These are phyloP conservation scores for Podaxis sp. DNA, from an alignment of 768 basidiomycete species.

Conservation along the genomic window DNA sequence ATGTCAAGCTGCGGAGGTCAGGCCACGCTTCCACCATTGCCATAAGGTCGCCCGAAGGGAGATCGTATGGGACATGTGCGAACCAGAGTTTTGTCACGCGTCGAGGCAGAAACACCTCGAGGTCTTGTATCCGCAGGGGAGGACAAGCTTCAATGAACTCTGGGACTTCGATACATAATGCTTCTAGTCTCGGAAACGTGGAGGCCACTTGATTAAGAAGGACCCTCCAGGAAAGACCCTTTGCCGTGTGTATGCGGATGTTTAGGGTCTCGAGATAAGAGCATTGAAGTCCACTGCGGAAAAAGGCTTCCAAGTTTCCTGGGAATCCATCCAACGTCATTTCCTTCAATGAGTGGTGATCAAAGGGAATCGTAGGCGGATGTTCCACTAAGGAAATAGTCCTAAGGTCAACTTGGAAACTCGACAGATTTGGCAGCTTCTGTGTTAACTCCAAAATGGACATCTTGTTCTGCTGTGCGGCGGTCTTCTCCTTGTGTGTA, in stretches of 20 bases:
- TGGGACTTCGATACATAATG: not conserved
- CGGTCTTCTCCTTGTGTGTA: not conserved
- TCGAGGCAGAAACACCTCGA: not conserved
- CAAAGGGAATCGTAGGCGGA: not conserved
- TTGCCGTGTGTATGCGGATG: not conserved
- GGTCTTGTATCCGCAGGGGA: not conserved
- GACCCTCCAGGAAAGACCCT: not conserved
- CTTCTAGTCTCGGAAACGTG: not conserved
- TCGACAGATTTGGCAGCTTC: not conserved
- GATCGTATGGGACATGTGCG: not conserved
- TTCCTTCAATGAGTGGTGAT: not conserved
- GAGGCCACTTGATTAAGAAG: not conserved
- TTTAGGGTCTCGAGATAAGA: not conserved
- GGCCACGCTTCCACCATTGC: not conserved
- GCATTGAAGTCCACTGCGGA: not conserved
- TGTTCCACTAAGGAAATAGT: not conserved
- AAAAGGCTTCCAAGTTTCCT: not conserved
- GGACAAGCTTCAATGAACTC: not conserved
- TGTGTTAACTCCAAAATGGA: not conserved
- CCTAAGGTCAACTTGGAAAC: not conserved
- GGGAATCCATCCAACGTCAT: not conserved
- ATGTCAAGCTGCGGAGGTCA: not conserved
- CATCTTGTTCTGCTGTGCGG: not conserved
- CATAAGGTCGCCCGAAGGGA: not conserved
- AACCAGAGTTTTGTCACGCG: not conserved